Evolutionary conservation across 345 rosid species (phyloP).

Genomic region (Lenwebbia sp.): DNA sequence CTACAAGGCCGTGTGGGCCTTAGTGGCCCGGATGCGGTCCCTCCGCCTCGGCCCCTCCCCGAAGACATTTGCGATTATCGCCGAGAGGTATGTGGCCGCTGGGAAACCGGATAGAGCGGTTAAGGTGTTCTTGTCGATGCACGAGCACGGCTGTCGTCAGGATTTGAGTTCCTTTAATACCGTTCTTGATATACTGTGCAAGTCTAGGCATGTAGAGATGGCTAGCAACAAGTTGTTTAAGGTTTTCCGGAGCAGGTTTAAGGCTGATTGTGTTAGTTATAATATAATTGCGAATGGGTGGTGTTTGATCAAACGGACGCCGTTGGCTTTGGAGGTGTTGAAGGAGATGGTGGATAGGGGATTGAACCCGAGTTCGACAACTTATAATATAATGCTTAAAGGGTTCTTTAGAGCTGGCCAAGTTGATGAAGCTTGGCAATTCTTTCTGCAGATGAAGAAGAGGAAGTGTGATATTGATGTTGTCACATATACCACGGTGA

Average conservation of each 20-base stretch:
- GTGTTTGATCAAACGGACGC: conserved; percentile 79
- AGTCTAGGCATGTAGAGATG: conserved; percentile 63
- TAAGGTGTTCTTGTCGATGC: conserved; percentile 69
- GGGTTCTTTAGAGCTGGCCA: conserved; percentile 80
- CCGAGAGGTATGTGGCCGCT: conserved; percentile 61
- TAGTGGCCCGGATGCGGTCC: conserved; percentile 63
- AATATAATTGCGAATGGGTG: conserved; percentile 78
- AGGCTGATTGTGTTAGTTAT: conserved; percentile 66
- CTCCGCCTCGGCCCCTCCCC: conserved; percentile 57
- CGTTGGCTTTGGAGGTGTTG: conserved; percentile 64
- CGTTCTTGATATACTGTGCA: conserved; percentile 69
- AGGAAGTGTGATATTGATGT: conserved; percentile 67
- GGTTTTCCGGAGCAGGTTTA: conserved; percentile 48
- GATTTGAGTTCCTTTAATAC: conserved; percentile 73
- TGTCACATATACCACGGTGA: conserved; percentile 62
- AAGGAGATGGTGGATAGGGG: conserved; percentile 83
- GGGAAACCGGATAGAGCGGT: conserved; percentile 75
- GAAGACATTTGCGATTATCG: conserved; percentile 56
- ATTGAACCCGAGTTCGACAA: conserved; percentile 42
- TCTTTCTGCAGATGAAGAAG: conserved; percentile 86
- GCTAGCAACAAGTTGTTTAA: conserved; percentile 54
- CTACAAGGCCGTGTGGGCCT: conserved; percentile 32
- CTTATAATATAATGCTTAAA: conserved; percentile 67
- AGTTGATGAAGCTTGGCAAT: conserved; percentile 66
- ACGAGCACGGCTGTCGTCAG: conserved; percentile 65